Evolutionary conservation across 169 alveolate genomes (phyloP).

Genomic region (Plasmodium malariae): DNA sequence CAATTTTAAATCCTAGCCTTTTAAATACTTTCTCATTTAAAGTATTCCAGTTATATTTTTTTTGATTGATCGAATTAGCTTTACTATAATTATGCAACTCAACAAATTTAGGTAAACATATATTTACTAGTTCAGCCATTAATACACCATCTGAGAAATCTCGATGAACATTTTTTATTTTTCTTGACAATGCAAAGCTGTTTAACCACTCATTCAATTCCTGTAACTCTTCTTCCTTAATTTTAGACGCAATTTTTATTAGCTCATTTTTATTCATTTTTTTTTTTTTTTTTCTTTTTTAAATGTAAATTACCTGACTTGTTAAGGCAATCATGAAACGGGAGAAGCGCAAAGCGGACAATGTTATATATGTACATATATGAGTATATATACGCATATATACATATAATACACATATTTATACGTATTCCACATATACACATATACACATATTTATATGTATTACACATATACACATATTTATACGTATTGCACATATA

Average conservation of each 20-base stretch:
- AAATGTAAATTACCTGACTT: too few species aligned
- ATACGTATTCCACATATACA: not conserved
- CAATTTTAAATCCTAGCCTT: constrained; percentile 46
- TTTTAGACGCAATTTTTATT: constrained; percentile 24
- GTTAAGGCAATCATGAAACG: too few species aligned
- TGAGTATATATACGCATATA: not conserved
- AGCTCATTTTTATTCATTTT: constrained; percentile 58
- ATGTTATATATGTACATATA: not conserved
- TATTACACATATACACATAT: too few species aligned
- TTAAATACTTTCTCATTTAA: constrained; percentile 75
- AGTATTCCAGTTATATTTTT: constrained; percentile 78
- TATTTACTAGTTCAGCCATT: constrained; percentile 58
- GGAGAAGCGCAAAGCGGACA: not conserved
- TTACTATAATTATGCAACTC: constrained; percentile 77
- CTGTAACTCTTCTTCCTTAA: constrained; percentile 53
- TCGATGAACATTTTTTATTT: constrained; percentile 65
- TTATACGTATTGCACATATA: not conserved
- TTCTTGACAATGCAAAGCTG: constrained; percentile 45
- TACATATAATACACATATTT: not conserved
- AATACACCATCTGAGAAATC: constrained; percentile 72
- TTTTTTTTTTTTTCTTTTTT: not conserved
- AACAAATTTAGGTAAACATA: constrained; percentile 73
- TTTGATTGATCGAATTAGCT: constrained; percentile 75
- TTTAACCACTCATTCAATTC: constrained; percentile 54
- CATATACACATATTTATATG: not conserved